Conservation (phyloP, 495 filamentous ascomycete species). For the Hypoxylon crocopeplum region DNA sequence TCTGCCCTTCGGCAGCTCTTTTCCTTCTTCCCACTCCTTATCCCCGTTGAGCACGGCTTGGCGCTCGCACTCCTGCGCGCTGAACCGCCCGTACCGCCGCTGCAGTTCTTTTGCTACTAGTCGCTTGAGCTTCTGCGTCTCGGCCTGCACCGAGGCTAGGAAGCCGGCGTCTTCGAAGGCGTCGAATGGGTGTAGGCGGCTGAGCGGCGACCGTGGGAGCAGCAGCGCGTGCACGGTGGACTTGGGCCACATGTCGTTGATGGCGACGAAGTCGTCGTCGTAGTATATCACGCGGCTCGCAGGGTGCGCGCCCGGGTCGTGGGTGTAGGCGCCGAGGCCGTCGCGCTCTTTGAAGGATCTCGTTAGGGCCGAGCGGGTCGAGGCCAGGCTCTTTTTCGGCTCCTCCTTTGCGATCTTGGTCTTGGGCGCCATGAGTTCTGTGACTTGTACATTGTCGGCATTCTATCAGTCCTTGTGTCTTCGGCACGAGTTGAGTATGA, state of each 20-base stretch:
- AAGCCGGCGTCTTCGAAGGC: conserved; percentile 77
- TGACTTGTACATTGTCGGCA: conserved; percentile 48
- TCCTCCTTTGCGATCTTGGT: conserved; percentile 47
- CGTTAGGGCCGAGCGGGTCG: conserved; percentile 19
- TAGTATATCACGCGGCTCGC: conserved; percentile 69
- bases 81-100: conserved; percentile 70
- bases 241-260: conserved; percentile 87
- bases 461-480: conserved; percentile 1
- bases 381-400: conserved; percentile 42
- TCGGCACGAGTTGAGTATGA: no score
- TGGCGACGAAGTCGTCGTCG: conserved; percentile 75
- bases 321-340: conserved; percentile 74
- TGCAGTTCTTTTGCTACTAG: conserved; percentile 78
- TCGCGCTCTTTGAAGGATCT: conserved; percentile 57
- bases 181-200: conserved; percentile 74
- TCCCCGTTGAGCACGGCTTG: conserved; percentile 64
- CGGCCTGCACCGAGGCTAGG: conserved; percentile 65
- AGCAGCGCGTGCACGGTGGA: conserved; percentile 84
- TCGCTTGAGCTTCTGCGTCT: conserved; percentile 64
- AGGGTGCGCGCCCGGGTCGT: conserved; percentile 69
- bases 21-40: conserved; percentile 46
- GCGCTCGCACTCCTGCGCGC: conserved; percentile 63
- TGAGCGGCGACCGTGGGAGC: conserved; percentile 75
- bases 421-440: conserved; percentile 72
- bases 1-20: conserved; percentile 69